A percentile compares a stretch with the other conserved stretches of the same genome.
Evolutionary conservation across 2,329 filamentous ascomycete species (phyloP).

Genomic region (Fusarium sp.): DNA sequence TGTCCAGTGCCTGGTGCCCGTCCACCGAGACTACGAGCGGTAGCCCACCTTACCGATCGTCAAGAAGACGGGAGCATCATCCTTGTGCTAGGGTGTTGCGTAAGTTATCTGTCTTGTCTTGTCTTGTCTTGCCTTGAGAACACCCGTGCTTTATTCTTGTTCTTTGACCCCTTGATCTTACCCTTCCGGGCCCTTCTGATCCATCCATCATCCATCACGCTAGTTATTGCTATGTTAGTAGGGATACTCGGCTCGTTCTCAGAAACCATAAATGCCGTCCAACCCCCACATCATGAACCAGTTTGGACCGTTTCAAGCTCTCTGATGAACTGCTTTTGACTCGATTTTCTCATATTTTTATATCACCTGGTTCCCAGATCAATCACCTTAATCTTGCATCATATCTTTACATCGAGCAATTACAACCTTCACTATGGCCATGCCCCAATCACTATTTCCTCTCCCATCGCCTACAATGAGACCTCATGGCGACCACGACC

Average conservation of each 20-base stretch:
- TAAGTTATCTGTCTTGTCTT: constrained; percentile 33
- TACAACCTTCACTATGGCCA: constrained; percentile 23
- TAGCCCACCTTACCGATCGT: constrained; percentile 48
- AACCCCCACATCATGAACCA: constrained; percentile 46
- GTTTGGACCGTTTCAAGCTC: constrained; percentile 25
- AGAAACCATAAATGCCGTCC: constrained; percentile 53
- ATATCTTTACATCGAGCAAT: not conserved
- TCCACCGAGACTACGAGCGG: constrained; percentile 45
- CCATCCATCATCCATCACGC: constrained; percentile 27
- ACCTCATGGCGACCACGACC: constrained; percentile 1
- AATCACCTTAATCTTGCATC: not conserved
- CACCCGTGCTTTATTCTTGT: constrained; percentile 36
- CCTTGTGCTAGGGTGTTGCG: constrained; percentile 33
- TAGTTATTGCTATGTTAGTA: constrained; percentile 13
- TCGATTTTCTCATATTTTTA: constrained; percentile 1
- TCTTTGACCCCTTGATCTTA: constrained; percentile 41
- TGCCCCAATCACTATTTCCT: constrained; percentile 14
- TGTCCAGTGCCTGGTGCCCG: not conserved
- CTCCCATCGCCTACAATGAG: not conserved
- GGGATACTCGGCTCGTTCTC: constrained; percentile 26
- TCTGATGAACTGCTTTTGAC: constrained; percentile 32
- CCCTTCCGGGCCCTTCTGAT: constrained; percentile 36
- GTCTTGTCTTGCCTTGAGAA: constrained; percentile 34
- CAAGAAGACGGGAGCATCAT: constrained; percentile 42
- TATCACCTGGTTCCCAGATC: not conserved